Conservation (phyloP, 2,329 filamentous ascomycete genomes). For the Penicillium psychrosexuale region DNA sequence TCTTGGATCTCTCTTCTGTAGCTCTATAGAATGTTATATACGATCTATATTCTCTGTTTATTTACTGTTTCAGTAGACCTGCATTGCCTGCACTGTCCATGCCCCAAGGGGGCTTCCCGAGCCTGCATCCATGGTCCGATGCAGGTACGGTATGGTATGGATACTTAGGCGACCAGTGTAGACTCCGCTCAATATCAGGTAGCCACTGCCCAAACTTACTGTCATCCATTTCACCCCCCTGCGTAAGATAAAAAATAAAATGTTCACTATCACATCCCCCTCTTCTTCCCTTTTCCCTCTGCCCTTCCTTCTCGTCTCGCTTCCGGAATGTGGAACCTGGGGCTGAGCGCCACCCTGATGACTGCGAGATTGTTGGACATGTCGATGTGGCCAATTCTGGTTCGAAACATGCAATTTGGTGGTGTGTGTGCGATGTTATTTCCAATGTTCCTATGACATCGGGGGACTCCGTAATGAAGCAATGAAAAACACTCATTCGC, state of each 20-base stretch:
- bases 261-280: background rate
- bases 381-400: background rate
- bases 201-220: background rate
- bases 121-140: background rate
- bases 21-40: too few relatives aligned
- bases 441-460: background rate
- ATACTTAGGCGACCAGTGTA: background rate
- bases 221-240: background rate
- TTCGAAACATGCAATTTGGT: background rate
- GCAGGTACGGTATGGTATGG: background rate
- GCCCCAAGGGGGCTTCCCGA: conserved; percentile 4
- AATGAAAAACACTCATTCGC: background rate
- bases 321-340: conserved; percentile 21
- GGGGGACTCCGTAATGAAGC: background rate
- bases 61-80: background rate
- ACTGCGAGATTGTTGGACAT: background rate
- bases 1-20: too few relatives aligned
- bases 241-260: conserved; percentile 1
- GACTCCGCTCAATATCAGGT: background rate
- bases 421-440: too few relatives aligned
- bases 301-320: background rate
- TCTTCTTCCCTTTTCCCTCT: background rate
- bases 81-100: background rate
- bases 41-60: background rate
- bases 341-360: conserved; percentile 21